Base-by-base conservation (phyloP, 23 red algal species). In the Gracilaria gracilis region DNA sequence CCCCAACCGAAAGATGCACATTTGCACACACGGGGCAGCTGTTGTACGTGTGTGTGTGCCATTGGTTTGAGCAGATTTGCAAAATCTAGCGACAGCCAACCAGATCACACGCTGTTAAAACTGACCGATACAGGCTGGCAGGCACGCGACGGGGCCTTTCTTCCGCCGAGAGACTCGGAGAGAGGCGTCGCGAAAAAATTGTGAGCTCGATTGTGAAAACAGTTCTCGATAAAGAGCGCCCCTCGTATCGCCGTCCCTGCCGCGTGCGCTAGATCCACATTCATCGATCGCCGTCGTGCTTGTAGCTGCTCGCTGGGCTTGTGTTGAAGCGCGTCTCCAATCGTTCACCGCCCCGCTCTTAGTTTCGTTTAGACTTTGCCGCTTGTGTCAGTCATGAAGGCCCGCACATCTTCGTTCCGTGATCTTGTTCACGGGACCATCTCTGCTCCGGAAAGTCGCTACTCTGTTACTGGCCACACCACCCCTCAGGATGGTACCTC, bases 401-500 rank as follows among this genome's bases (percentile, higher is more conserved):
- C 88, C 47, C 92, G 92, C 38, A 94, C 92, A 0, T 88, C 83
- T 34, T 94, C 92, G 33, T 94, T 94, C 75, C 92, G 84, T 61
- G 92, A 94, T 80, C 83, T 94, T 38, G 82, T 92, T n/a, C 82
- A 88, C 33, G 91, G 91, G 58, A 94, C 88, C 42, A 87, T 98
- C 57, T 98, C 96, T 6, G 92, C 76, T 33, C 88, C 96, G 25
- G 96, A 98, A 69, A 53, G 54, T 61, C 90, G 96, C 70, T 98
- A 95, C 83, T 91, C 88, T 4, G 91, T 93, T 44, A 98, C 92
- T 36, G 96, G 96, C 12, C 73, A 85, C 69, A 98, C 96, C 57
- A 94, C 90, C 9, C 96, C 96, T 24, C 75, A 91, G 61, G 91
- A 91, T 55, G 79, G 38, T 35, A 46, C n/a, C 17, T 75, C 90